A percentile compares a stretch with the other conserved stretches of the same genome.
Evolutionary conservation across 768 basidiomycete genomes (phyloP).

Genomic region (Suillus discolor): DNA sequence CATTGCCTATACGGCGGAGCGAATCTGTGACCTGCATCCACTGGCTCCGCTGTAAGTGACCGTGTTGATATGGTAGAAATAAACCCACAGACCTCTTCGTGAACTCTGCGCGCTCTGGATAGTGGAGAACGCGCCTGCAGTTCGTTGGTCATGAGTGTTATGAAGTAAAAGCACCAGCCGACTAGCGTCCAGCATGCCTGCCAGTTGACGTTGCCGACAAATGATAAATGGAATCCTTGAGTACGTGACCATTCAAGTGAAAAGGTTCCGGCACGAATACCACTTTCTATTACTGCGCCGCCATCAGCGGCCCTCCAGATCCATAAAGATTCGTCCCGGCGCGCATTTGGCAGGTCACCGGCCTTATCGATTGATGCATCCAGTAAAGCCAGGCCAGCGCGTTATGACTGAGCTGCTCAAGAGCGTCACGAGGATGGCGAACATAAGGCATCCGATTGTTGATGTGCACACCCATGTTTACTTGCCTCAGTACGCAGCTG

Average conservation of each 20-base stretch:
- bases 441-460: constrained; percentile 48
- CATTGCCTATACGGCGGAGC: constrained; percentile 32
- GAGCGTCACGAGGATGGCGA: constrained; percentile 15
- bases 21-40: constrained; percentile 30
- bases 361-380: constrained; percentile 29
- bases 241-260: not conserved
- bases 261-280: not conserved
- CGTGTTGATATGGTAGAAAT: not conserved
- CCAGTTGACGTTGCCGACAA: not conserved
- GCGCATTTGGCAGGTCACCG: not conserved
- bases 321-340: constrained; percentile 7
- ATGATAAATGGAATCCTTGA: not conserved
- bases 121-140: constrained; percentile 19
- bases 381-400: constrained; percentile 19
- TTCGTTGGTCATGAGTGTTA: not conserved
- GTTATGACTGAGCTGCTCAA: constrained; percentile 29
- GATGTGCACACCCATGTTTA: constrained; percentile 91
- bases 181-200: not conserved
- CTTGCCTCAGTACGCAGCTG: constrained; percentile 72
- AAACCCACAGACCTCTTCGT: constrained; percentile 27
- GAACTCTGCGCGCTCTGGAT: constrained; percentile 22
- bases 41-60: constrained; percentile 8
- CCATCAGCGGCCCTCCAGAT: not conserved
- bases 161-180: not conserved
- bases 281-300: not conserved